Evolutionary conservation across 2,329 filamentous ascomycete genomes (phyloP).

Genomic region (Magnaporthiopsis incrustans): DNA sequence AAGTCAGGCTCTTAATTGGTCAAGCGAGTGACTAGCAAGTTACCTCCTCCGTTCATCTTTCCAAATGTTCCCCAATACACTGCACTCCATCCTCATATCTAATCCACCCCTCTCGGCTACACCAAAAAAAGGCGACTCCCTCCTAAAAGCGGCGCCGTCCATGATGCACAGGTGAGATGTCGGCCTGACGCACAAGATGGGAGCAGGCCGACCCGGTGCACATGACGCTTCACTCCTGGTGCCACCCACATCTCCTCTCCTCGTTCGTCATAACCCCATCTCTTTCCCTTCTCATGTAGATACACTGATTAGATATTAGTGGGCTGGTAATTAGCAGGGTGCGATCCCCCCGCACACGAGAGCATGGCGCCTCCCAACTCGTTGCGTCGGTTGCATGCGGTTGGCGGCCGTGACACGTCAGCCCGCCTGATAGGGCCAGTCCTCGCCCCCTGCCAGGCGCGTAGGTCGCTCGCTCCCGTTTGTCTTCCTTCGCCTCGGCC

Average conservation of each 20-base stretch:
- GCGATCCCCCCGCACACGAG: neutral
- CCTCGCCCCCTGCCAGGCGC: neutral
- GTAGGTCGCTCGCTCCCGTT: neutral
- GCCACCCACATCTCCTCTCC: neutral
- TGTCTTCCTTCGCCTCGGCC: neutral
- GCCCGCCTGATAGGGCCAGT: conserved; percentile 2
- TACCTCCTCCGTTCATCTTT: neutral
- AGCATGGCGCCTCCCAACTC: conserved; percentile 1
- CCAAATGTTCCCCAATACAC: neutral
- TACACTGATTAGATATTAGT: conserved; percentile 9
- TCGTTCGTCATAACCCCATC: neutral
- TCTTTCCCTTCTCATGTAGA: conserved; percentile 2
- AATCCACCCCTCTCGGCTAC: neutral
- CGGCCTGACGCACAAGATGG: neutral
- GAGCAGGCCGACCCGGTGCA: neutral
- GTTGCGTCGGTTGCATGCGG: neutral
- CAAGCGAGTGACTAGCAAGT: conserved; percentile 3
- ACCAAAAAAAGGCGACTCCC: neutral
- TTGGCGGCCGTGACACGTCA: neutral
- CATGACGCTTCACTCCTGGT: neutral
- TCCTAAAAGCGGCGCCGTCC: neutral
- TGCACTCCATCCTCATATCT: neutral
- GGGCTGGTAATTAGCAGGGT: conserved; percentile 4
- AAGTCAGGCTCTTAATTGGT: conserved; percentile 4
- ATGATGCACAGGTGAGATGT: neutral